A percentile compares a stretch with the other conserved stretches of the same genome.
Evolutionary conservation across 129 eudicot genomes (phyloP).

Genomic region (Pittosporum tobira): DNA sequence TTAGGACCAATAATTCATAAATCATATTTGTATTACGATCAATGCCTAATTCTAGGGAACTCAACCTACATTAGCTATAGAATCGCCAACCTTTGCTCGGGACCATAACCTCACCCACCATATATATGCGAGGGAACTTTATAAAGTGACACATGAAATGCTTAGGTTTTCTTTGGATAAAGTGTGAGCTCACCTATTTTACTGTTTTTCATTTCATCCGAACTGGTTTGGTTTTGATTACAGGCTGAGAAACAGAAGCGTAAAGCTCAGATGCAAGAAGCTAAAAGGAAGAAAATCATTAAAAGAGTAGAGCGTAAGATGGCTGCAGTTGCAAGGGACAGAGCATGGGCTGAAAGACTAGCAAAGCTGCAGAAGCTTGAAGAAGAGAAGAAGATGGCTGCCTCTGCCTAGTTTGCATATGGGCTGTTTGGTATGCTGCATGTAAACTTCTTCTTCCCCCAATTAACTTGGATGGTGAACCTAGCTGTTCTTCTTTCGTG

Average conservation of each 20-base stretch:
- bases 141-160: too few species aligned
- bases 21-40: too few species aligned
- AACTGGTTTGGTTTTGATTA: slow-evolving; percentile 10
- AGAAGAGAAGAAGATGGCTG: slow-evolving; percentile 48
- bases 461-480: not conserved
- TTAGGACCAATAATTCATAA: too few species aligned
- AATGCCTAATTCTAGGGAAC: too few species aligned
- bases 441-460: not conserved
- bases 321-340: slow-evolving; percentile 97
- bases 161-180: not conserved
- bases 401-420: slow-evolving; percentile 25
- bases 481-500: not conserved
- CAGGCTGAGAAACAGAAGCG: slow-evolving; percentile 86
- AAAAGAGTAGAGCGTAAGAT: slow-evolving; percentile 76
- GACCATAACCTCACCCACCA: too few species aligned
- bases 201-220: not conserved
- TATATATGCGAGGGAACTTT: too few species aligned
- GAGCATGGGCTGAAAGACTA: slow-evolving; percentile 83
- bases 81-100: too few species aligned
- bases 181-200: too few species aligned
- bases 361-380: slow-evolving; percentile 57
- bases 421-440: slow-evolving; percentile 6
- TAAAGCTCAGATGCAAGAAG: slow-evolving; percentile 66
- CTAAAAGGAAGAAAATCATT: slow-evolving; percentile 55
- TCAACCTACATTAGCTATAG: too few species aligned